Percentiles rank a stretch among this genome's conserved stretches.
phyloP scores from a whole-genome alignment of 2,329 filamentous ascomycete genomes.

The Trichophaea hybrida region DNA sequence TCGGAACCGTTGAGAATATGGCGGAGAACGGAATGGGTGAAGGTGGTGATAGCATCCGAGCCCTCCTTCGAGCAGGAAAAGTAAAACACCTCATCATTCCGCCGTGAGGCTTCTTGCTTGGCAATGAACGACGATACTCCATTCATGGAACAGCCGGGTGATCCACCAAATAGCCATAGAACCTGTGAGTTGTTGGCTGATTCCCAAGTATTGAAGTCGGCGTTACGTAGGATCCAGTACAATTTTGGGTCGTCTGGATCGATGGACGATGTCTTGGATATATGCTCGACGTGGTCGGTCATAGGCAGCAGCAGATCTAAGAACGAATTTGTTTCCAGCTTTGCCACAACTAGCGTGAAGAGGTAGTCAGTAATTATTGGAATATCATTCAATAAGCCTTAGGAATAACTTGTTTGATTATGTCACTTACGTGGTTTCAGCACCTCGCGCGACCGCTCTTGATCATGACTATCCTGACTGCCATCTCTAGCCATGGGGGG shows the following conservation, averaged over 20 bases:
- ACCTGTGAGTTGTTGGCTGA: not conserved
- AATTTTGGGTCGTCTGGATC: not conserved
- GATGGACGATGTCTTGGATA: not conserved
- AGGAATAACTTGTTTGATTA: too few relatives aligned
- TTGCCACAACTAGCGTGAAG: not conserved
- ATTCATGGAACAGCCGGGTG: not conserved
- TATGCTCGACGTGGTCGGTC: not conserved
- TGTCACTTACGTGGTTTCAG: not conserved
- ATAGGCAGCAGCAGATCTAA: too few relatives aligned
- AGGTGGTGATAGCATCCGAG: not conserved
- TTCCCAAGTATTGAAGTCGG: not conserved
- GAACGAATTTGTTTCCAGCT: too few relatives aligned
- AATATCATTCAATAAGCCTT: too few relatives aligned
- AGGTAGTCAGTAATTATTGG: not conserved
- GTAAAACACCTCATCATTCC: not conserved
- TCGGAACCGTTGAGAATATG: not conserved
- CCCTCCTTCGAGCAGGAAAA: not conserved
- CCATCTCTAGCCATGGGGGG: not conserved
- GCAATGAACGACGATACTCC: not conserved
- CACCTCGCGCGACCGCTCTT: not conserved
- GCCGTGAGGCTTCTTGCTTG: not conserved
- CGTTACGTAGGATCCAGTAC: not conserved
- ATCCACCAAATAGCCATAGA: not conserved
- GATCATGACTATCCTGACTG: too few relatives aligned
- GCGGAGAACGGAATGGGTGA: not conserved